phyloP scores from a whole-genome alignment of 495 filamentous ascomycete genomes.

The Lophiostoma macrostomum region DNA sequence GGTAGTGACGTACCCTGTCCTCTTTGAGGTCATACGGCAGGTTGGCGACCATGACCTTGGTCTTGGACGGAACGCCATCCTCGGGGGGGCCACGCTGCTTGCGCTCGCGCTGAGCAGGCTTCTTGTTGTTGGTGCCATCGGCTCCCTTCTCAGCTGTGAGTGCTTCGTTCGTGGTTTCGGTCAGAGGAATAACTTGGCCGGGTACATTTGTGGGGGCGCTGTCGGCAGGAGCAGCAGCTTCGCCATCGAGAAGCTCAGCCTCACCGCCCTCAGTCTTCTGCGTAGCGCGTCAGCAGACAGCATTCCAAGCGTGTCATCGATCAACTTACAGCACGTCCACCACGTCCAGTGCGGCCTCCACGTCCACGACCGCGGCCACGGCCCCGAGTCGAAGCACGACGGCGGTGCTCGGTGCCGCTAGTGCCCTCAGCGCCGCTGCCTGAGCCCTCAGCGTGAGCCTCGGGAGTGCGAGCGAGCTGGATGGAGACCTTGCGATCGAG shows the following conservation, averaged over 20 bases:
- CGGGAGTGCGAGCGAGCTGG: constrained; percentile 95
- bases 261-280: constrained; percentile 33
- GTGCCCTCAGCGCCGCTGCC: constrained; percentile 60
- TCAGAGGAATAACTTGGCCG: constrained; percentile 52
- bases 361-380: constrained; percentile 56
- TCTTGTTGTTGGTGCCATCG: constrained; percentile 45
- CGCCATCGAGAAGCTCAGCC: constrained; percentile 30
- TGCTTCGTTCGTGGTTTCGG: constrained; percentile 60
- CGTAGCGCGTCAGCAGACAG: neutral
- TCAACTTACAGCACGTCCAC: constrained; percentile 66
- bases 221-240: constrained; percentile 40
- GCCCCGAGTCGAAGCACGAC: constrained; percentile 42
- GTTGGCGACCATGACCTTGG: constrained; percentile 99
- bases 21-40: constrained; percentile 96
- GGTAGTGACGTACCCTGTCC: constrained; percentile 70
- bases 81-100: constrained; percentile 91
- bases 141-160: constrained; percentile 50
- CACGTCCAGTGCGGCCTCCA: constrained; percentile 76
- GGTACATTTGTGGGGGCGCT: constrained; percentile 53
- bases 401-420: constrained; percentile 59
- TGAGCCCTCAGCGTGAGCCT: constrained; percentile 67
- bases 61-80: constrained; percentile 97
- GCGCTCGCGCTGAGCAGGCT: constrained; percentile 56
- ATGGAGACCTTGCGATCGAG: constrained; percentile 98
- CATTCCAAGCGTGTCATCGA: no score